These are phyloP conservation scores for Pseudopyrenochaeta lycopersici DNA, from an alignment of 2,329 filamentous ascomycete genomes.

Conservation along the genomic window DNA sequence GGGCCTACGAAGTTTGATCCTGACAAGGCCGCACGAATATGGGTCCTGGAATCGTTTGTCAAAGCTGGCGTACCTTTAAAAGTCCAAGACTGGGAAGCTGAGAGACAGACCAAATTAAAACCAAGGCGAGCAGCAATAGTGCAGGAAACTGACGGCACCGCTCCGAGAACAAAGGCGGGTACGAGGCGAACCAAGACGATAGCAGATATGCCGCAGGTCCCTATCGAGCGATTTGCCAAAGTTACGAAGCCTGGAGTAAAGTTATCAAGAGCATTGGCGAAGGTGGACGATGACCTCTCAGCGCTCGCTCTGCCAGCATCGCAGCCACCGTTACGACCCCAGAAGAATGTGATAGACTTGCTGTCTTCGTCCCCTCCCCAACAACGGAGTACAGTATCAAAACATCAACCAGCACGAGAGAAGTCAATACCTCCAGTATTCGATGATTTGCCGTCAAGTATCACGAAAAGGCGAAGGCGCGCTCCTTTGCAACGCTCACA, in stretches of 20 bases:
- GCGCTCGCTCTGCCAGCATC: slow-evolving; percentile 1
- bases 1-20: slow-evolving; percentile 68
- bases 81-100: slow-evolving; percentile 70
- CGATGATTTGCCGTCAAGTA: slow-evolving; percentile 37
- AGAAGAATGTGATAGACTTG: slow-evolving; percentile 32
- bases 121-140: slow-evolving; percentile 30
- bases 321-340: slow-evolving; percentile 3
- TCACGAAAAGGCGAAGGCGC: slow-evolving; percentile 40
- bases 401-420: slow-evolving; percentile 10
- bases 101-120: slow-evolving; percentile 29
- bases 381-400: not conserved
- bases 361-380: slow-evolving; percentile 41
- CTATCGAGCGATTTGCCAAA: slow-evolving; percentile 44
- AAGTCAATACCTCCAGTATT: slow-evolving; percentile 28
- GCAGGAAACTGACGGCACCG: slow-evolving; percentile 28
- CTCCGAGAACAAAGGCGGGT: slow-evolving; percentile 28
- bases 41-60: slow-evolving; percentile 73
- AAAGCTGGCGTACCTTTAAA: slow-evolving; percentile 71
- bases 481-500: slow-evolving; percentile 46
- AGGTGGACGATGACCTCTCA: slow-evolving; percentile 21
- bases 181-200: slow-evolving; percentile 32
- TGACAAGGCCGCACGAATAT: slow-evolving; percentile 69
- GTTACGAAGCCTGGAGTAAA: slow-evolving; percentile 46
- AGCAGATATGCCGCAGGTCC: slow-evolving; percentile 24
- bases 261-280: slow-evolving; percentile 24